Evolutionary conservation across 208 protist genomes (phyloP), one percentile per base, ranked within the genome.

Genomic region (Leishmania guyanensis): DNA sequence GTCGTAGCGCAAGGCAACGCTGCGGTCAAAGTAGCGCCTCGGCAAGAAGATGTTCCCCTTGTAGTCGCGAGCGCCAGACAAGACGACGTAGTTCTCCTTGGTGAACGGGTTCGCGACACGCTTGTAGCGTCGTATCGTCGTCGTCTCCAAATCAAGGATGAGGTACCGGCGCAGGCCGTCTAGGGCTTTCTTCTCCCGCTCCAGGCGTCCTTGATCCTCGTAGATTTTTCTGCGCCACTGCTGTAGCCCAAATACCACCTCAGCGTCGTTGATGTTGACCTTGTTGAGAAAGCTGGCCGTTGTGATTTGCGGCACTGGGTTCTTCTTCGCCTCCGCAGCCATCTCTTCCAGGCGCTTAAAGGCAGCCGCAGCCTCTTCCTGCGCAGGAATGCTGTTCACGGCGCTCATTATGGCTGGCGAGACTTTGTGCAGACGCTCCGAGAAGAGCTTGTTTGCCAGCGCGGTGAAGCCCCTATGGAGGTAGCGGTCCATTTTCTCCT

Each of bases 51-150:
- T 90, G 77, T 95, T 96, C 46, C 95, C 95, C 58, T 90, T 92
- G 85, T 97, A 96, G 82, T 98, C 94, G 68, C 92, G 88, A 36
- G 90, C 92, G 39, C 94, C 96, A 51, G 96, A 97, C 10, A 98
- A 88, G 17, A 98, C 96, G 50, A 98, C 89, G 82, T 86, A 95
- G 78, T 98, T 98, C 58, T 97, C 93, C 65, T 89, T 91, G 17
- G 86, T 97, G 82, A 98, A 98, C 33, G 95, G 95, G 84, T 96
- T 97, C 1, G 96, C 92, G 43, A 97, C 92, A 85, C 96, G 93
- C 84, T 98, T 98, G 88, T 98, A 96, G 43, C 93, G 89, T 33
- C 91, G 87, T 16, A 92, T 82, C 16, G 96, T 98, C 0, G 96
- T 97, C 53, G 96, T 98, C 86, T 98, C 94, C 33, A 98, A 78